Percentiles rank a stretch among this genome's conserved stretches.
Evolutionary conservation across 345 rosid genomes (phyloP).

Genomic region (Eucalyptus erythrocorys): DNA sequence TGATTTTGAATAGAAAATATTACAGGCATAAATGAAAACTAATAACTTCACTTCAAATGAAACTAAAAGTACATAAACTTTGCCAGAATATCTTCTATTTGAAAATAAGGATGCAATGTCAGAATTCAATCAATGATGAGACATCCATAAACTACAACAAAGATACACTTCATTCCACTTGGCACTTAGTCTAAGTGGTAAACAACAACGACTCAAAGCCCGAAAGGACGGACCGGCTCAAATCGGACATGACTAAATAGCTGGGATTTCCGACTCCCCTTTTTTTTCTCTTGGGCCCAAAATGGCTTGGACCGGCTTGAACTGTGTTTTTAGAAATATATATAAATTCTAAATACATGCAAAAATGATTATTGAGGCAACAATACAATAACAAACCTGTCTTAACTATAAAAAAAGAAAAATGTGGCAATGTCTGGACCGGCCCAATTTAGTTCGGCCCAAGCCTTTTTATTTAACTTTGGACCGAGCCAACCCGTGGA

Average conservation of each 20-base stretch:
- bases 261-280: background rate
- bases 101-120: too few relatives aligned
- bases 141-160: too few relatives aligned
- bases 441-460: background rate
- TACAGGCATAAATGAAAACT: too few relatives aligned
- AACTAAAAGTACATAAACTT: too few relatives aligned
- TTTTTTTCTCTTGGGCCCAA: background rate
- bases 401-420: too few relatives aligned
- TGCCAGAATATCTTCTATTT: too few relatives aligned
- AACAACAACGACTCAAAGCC: background rate
- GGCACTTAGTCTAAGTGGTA: background rate
- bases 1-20: too few relatives aligned
- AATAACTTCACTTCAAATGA: too few relatives aligned
- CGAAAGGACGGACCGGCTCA: accelerated
- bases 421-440: background rate
- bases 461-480: too few relatives aligned
- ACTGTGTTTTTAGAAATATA: too few relatives aligned
- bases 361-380: background rate
- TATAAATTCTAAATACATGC: background rate
- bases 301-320: background rate
- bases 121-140: accelerated
- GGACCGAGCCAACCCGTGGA: accelerated
- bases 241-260: accelerated
- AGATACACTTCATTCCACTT: background rate
- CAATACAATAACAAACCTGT: background rate